Conservation (phyloP, 1,284 basidiomycete genomes). For the Cutaneotrichosporon spelunceum region DNA sequence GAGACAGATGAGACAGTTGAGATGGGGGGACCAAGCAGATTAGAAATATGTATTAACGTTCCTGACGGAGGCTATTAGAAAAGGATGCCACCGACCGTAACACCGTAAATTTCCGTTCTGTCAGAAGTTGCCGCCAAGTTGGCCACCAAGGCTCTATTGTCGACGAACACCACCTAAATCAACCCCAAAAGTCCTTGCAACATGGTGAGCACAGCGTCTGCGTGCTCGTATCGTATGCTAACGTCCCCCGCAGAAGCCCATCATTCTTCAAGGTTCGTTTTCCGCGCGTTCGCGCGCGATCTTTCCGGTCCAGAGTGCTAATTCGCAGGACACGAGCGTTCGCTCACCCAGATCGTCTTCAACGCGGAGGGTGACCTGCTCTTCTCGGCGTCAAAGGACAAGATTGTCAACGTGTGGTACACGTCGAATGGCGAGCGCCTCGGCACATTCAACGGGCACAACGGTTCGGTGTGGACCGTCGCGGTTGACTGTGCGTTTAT, state of each 20-base stretch:
- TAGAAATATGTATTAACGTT: neutral
- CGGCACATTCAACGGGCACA: slow-evolving; percentile 95
- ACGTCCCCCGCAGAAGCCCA: slow-evolving; percentile 46
- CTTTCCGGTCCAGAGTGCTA: neutral
- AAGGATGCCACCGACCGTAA: slow-evolving; percentile 11
- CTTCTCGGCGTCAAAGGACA: slow-evolving; percentile 95
- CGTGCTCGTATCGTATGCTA: slow-evolving; percentile 8
- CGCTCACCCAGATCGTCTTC: slow-evolving; percentile 95
- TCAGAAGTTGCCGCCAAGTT: slow-evolving; percentile 11
- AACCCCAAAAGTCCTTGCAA: slow-evolving; percentile 13
- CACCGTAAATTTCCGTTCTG: slow-evolving; percentile 12
- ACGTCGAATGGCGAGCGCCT: slow-evolving; percentile 98
- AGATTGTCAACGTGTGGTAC: slow-evolving; percentile 93
- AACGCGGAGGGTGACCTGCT: slow-evolving; percentile 94
- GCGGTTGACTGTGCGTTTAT: slow-evolving; percentile 84
- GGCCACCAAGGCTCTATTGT: slow-evolving; percentile 16
- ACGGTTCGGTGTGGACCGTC: slow-evolving; percentile 94
- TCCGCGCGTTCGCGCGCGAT: neutral
- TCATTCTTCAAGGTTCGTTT: slow-evolving; percentile 49
- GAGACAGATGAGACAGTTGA: neutral
- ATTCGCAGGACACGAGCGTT: slow-evolving; percentile 84
- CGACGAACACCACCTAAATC: neutral
- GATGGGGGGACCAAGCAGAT: neutral
- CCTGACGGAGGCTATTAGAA: neutral
- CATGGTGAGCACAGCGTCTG: slow-evolving; percentile 20